A percentile compares a stretch with the other conserved stretches of the same genome.
Evolutionary conservation across 306 rosid species (phyloP).

Genomic region (Bauhinia variegata): DNA sequence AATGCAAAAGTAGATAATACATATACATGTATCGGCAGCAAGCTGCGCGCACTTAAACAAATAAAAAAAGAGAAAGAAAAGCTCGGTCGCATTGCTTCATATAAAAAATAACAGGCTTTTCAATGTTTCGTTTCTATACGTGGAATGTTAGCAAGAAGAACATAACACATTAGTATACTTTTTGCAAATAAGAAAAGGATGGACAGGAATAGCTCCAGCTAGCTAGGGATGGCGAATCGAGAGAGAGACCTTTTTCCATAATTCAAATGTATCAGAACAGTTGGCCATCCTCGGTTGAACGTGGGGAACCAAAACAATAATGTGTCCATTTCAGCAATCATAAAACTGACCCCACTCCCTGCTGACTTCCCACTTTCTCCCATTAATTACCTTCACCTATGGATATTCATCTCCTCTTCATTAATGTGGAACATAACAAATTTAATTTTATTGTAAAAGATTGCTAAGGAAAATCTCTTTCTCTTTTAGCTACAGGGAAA

Average conservation of each 20-base stretch:
- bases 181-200: no score
- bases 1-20: no score
- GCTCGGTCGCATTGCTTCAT: no score
- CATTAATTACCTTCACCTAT: background rate
- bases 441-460: background rate
- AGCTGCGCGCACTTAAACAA: no score
- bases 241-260: constrained; percentile 9
- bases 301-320: constrained; percentile 79
- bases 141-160: background rate
- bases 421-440: constrained; percentile 33
- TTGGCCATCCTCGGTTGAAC: constrained; percentile 48
- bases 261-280: constrained; percentile 29
- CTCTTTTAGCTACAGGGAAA: no score
- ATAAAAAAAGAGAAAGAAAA: no score
- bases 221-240: no score
- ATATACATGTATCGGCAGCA: no score
- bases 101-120: no score
- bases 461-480: no score
- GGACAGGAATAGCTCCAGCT: no score
- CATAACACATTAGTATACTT: no score
- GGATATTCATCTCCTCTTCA: constrained; percentile 24
- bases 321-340: constrained; percentile 64
- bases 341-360: constrained; percentile 42
- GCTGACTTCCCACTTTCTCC: constrained; percentile 32
- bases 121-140: background rate